Base-by-base conservation (phyloP, 768 basidiomycete genomes). In the Psilocybe subaeruginosa region DNA sequence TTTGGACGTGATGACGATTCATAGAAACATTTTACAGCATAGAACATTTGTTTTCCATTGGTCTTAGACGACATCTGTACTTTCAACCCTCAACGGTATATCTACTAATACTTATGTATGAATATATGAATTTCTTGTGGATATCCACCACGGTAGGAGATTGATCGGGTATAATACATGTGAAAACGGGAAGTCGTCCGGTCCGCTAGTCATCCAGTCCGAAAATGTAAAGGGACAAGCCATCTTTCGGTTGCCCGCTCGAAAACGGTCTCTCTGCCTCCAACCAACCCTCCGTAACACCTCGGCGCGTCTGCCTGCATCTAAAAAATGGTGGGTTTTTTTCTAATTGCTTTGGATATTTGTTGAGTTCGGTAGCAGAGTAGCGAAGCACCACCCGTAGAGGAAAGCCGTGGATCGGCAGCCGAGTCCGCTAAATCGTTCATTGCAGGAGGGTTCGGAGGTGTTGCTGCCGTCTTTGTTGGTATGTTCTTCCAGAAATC, bases 381-480 rank as follows among this genome's bases (percentile, higher is more conserved):
- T 63, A 76, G 74, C 60, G 77, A 79, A 65, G 73, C 75, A 64
- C 68, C 77, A 62, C 63, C 66, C 58, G 65, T 63, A 8, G 77
- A 79, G 54, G 76, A 77, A 65, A 72, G 66, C 57, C 74, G 71
- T 59, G 74, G 72, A 48, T 77, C 82, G 37, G 80, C 80, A 4
- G 69, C 77, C 41, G 83, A 85, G 51, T 80, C 79, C 47, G 74
- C 73, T 60, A 99, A 97, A 77, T 87, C 94, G 3, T 99, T 99
- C 78, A 81, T 97, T 56, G 87, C 95, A 33, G 97, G 97, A 66
- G 97, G 97, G 41, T 90, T 92, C 66, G 97, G 97, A 62, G 97
- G 97, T 65, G 79, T 89, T 56, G 80, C 86, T 63, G 92, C 91
- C 33, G 96, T 97, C 12, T 82, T 97, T 27, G 95, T 97, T 63